Conservation (phyloP, 805 yeast genomes). For the Helenozyma rhizophorensis region DNA sequence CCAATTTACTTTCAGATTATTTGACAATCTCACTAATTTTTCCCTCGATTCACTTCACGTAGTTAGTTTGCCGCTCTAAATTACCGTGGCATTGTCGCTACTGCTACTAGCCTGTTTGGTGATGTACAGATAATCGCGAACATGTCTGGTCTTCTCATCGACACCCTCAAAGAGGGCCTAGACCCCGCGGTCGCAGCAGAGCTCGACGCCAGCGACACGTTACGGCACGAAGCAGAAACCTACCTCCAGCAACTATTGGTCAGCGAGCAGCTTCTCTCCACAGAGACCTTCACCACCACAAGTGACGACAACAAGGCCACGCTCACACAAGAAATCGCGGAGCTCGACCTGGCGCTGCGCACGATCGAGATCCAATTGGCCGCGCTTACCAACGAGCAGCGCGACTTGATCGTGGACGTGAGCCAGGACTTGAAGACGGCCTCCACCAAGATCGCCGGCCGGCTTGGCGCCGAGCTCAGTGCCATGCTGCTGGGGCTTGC, state of each 20-base stretch:
- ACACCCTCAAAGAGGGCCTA: constrained; percentile 25
- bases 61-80: too few species aligned
- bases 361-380: constrained; percentile 43
- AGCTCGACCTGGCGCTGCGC: constrained; percentile 55
- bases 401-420: constrained; percentile 45
- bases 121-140: too few species aligned
- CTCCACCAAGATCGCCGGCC: constrained; percentile 11
- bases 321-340: constrained; percentile 68
- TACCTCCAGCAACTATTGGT: constrained; percentile 41
- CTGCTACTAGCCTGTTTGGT: too few species aligned
- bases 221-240: constrained; percentile 19
- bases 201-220: constrained; percentile 18
- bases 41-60: too few species aligned
- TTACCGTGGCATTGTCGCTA: too few species aligned
- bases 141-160: constrained; percentile 34
- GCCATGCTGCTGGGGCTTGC: constrained; percentile 5
- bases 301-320: constrained; percentile 24
- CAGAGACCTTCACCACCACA: constrained; percentile 41
- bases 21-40: too few species aligned
- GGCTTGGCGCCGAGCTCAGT: constrained; percentile 11
- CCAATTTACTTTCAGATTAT: too few species aligned
- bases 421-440: constrained; percentile 27
- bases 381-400: constrained; percentile 32
- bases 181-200: constrained; percentile 18
- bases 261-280: constrained; percentile 44